Evolutionary conservation across 208 protist species (phyloP).

Genomic region (Acanthamoeba sp.): DNA sequence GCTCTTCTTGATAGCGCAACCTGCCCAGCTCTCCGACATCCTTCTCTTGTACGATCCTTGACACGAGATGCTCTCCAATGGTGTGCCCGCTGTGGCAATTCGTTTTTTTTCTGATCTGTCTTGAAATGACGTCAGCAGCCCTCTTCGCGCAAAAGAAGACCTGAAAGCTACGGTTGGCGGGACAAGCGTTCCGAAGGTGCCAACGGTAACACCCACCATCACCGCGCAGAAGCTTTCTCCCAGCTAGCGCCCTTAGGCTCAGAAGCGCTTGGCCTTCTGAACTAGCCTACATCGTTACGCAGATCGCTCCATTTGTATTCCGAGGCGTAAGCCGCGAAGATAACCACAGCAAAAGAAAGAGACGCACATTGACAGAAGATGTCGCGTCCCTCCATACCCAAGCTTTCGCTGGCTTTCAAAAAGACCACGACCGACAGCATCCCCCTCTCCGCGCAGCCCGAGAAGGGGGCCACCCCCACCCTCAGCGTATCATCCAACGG

Average conservation of each 20-base stretch:
- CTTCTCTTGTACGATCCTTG: not conserved
- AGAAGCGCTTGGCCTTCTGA: no score
- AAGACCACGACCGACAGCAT: not conserved
- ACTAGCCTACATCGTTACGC: no score
- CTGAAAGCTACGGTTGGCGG: no score
- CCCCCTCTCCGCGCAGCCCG: not conserved
- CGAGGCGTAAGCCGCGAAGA: no score
- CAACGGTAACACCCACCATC: no score
- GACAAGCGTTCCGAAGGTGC: no score
- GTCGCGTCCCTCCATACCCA: slow-evolving; percentile 22
- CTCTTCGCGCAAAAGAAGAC: not conserved
- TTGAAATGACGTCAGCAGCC: not conserved
- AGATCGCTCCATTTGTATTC: no score
- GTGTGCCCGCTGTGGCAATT: no score
- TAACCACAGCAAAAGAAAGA: no score
- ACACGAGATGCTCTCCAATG: no score
- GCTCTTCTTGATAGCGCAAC: slow-evolving; percentile 27
- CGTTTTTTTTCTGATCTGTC: not conserved
- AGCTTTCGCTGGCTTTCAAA: slow-evolving; percentile 31
- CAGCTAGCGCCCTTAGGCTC: no score
- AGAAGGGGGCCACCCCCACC: not conserved
- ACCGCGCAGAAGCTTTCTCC: no score
- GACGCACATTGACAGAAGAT: not conserved
- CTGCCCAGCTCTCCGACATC: slow-evolving; percentile 41
- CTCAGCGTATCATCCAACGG: not conserved